A percentile compares a stretch with the other conserved stretches of the same genome.
Evolutionary conservation across 2,329 filamentous ascomycete genomes (phyloP).

Genomic region (Botrytis byssoidea): DNA sequence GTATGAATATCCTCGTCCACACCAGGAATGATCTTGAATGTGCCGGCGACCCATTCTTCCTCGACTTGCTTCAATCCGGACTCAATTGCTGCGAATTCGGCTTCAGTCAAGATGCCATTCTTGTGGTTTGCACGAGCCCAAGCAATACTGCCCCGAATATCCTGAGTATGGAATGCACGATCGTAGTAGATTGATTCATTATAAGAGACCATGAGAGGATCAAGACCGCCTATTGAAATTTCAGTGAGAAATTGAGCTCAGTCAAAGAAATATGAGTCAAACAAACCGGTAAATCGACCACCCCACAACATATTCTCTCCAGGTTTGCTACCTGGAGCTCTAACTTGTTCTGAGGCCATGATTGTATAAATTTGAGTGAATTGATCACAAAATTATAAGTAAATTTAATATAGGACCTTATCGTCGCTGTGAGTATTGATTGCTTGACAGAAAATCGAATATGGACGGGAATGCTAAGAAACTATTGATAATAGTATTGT

Average conservation of each 20-base stretch:
- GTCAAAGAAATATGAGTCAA: slow-evolving; percentile 1
- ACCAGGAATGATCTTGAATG: slow-evolving; percentile 52
- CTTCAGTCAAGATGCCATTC: slow-evolving; percentile 67
- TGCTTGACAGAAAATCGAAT: not conserved
- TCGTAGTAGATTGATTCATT: slow-evolving; percentile 82
- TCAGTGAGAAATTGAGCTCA: slow-evolving; percentile 23
- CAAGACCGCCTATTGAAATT: slow-evolving; percentile 62
- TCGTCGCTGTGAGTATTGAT: not conserved
- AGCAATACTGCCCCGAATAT: slow-evolving; percentile 77
- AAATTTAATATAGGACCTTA: not conserved
- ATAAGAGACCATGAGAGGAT: slow-evolving; percentile 83
- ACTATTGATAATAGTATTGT: slow-evolving; percentile 16
- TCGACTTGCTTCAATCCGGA: slow-evolving; percentile 60
- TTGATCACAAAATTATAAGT: not conserved
- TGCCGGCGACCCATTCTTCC: slow-evolving; percentile 52
- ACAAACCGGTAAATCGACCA: slow-evolving; percentile 57
- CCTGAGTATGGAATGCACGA: slow-evolving; percentile 72
- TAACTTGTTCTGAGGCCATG: slow-evolving; percentile 34
- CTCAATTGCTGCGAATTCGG: slow-evolving; percentile 75
- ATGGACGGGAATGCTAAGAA: slow-evolving; percentile 3
- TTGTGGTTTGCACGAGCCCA: slow-evolving; percentile 79
- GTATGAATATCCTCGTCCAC: slow-evolving; percentile 65
- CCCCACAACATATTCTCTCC: slow-evolving; percentile 52
- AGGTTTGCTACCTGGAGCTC: slow-evolving; percentile 34
- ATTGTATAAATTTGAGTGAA: slow-evolving; percentile 23